A percentile compares a stretch with the other conserved stretches of the same genome.
phyloP scores from a whole-genome alignment of 2,329 filamentous ascomycete genomes.

The Ploettnerulaceae sp. region DNA sequence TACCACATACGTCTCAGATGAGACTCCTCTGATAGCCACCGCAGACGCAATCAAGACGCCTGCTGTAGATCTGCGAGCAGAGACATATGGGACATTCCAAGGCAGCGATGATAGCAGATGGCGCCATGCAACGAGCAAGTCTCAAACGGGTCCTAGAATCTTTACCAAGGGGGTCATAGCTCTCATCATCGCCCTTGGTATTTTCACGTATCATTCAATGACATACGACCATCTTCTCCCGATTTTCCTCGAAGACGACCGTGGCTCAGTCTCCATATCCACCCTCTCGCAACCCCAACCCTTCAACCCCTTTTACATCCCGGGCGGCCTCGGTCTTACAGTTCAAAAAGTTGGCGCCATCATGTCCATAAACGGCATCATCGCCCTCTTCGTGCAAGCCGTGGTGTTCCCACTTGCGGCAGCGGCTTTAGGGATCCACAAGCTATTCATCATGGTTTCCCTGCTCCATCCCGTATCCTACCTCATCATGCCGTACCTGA shows the following conservation, averaged over 20 bases:
- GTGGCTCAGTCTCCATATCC: slow-evolving; percentile 36
- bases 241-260: slow-evolving; percentile 84
- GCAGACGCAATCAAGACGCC: slow-evolving; percentile 70
- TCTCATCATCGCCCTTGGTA: slow-evolving; percentile 74
- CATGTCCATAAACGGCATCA: slow-evolving; percentile 54
- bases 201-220: slow-evolving; percentile 95
- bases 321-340: slow-evolving; percentile 59
- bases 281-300: slow-evolving; percentile 14
- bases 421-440: slow-evolving; percentile 52
- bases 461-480: slow-evolving; percentile 40
- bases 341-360: slow-evolving; percentile 58
- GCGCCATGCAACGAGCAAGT: slow-evolving; percentile 31
- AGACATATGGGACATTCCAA: slow-evolving; percentile 71
- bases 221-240: slow-evolving; percentile 87
- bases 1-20: slow-evolving; percentile 45
- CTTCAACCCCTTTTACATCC: slow-evolving; percentile 47
- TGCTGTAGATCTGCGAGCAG: slow-evolving; percentile 67
- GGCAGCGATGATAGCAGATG: slow-evolving; percentile 30
- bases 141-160: slow-evolving; percentile 36
- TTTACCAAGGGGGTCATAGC: slow-evolving; percentile 64
- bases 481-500: slow-evolving; percentile 52
- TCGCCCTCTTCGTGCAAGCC: slow-evolving; percentile 55
- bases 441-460: slow-evolving; percentile 26
- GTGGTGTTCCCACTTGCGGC: slow-evolving; percentile 58
- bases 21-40: slow-evolving; percentile 68